These are phyloP conservation scores for Gossypium aridum DNA, from an alignment of 441 rosid species.

Conservation along the genomic window DNA sequence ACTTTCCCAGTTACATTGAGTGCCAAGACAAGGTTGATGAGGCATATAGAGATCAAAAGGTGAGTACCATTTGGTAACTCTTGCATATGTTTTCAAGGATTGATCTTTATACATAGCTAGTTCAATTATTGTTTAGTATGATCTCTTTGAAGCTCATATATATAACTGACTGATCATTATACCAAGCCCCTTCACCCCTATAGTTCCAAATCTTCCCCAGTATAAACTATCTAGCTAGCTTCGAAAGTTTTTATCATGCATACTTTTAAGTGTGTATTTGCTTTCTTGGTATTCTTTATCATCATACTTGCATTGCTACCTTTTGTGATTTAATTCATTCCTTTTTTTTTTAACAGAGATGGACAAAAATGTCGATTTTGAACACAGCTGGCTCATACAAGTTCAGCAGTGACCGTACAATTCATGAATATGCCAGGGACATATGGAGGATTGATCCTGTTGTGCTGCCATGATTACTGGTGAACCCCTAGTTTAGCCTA, in stretches of 20 bases:
- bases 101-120: neutral
- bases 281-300: neutral
- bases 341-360: slow-evolving; percentile 27
- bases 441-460: slow-evolving; percentile 73
- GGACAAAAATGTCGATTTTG: slow-evolving; percentile 56
- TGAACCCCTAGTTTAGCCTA: neutral
- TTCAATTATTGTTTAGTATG: too few relatives aligned
- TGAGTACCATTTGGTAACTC: slow-evolving; percentile 11
- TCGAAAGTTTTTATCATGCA: neutral
- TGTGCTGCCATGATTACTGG: slow-evolving; percentile 36
- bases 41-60: slow-evolving; percentile 50
- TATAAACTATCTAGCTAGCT: too few relatives aligned
- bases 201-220: too few relatives aligned
- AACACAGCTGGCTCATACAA: slow-evolving; percentile 53
- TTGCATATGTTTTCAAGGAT: neutral
- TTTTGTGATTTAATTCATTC: neutral
- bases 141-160: too few relatives aligned
- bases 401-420: slow-evolving; percentile 77
- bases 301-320: neutral
- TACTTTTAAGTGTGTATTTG: neutral
- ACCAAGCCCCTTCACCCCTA: too few relatives aligned
- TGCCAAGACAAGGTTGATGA: slow-evolving; percentile 51
- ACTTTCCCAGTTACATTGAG: slow-evolving; percentile 49
- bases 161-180: too few relatives aligned
- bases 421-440: slow-evolving; percentile 78